Base-by-base conservation (phyloP, 768 basidiomycete genomes). In the Amanita phalloides region DNA sequence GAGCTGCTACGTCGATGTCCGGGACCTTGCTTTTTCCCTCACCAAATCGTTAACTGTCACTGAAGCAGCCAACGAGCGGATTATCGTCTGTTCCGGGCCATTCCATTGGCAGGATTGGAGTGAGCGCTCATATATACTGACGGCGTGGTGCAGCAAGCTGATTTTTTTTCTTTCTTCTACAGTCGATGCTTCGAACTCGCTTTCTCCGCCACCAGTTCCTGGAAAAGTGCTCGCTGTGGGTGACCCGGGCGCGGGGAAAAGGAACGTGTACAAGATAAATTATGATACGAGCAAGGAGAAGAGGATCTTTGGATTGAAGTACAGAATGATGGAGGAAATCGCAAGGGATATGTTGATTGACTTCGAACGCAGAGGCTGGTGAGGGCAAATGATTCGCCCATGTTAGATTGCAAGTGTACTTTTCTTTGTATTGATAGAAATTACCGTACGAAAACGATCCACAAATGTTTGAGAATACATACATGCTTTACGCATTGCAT, bases 11-110 rank as follows among this genome's bases (percentile, higher is more conserved):
- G 59, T 76, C 26, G 77, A 82, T 47, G 79, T 81, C 5, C 72
- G 79, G 5, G 80, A 82, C 59, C 59, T 79, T 32, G 69, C 71
- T 0, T 61, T 66, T 4, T 78, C 79, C 3, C 61, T 88, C 20
- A 69, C 71, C 49, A 73, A 69, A 46, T 67, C 72, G 25, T 71
- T 67, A 2, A 82, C 81, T 0, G 49, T 50, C 9, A 20, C 38
- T 6, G 49, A 50, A 43, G 49, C 49, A 3, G 75, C 72, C 2
- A 77, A 77, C 1, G 69, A 85, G 51, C 68, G 85, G 32, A 73
- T 85, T 58, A 71, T 86, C 58, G 55, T 78, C 37, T 64, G 63
- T n/a, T 60, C 47, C 14, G 62, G 63, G 6, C 36, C 59, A 7
- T 65, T 48, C 49, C 54, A 57, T 17, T 70, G 67, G 67, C 68